Base-by-base conservation (phyloP, 1,284 basidiomycete genomes). In the Trichosporon ovoides region DNA sequence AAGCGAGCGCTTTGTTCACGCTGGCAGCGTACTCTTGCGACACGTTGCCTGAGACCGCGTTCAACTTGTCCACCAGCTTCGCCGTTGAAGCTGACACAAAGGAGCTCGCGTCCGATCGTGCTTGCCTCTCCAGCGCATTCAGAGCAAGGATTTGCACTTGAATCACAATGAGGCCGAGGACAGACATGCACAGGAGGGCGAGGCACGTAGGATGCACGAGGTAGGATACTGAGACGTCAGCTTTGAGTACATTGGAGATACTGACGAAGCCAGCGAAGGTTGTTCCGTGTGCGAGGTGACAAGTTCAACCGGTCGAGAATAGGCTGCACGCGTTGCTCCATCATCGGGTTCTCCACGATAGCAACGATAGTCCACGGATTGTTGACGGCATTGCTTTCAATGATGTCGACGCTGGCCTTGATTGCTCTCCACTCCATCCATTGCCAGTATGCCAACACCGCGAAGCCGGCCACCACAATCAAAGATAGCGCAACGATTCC, bases 131-230 rank as follows among this genome's bases (percentile, higher is more conserved):
- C 40, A 95, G 80, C 0, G 87, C 87, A 2, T 81, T 77, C 57
- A 94, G 79, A 2, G 87, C 90, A 36, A 85, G 69, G 18, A 97
- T 81, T 77, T 98, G 95, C 19, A 93, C 78, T 71, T 93, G 81
- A 28, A 96, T 85, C n/a, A 86, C 86, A 53, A 96, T 76, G n/a
- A 98, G 78, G 14, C 94, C 94, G 62, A 96, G 84, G 62, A 93
- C 79, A 12, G 93, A 91, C 67, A 97, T 90, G 59, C 91, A 83
- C 72, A 98, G 86, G 69, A 91, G 88, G 0, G 89, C 87, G 38
- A 96, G 82, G 1, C 90, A 91, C 0, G 91, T 89, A 2, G 91
- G 86, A 70, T 97, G 90, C 71, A 90, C 88, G 60, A 97, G 81
- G 77, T 95, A 97, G 65, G 89, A 83, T 64, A 91, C 74, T 48